A percentile compares a stretch with the other conserved stretches of the same genome.
Conservation (phyloP, 2,329 filamentous ascomycete genomes). For the Lecanosticta acicola region DNA sequence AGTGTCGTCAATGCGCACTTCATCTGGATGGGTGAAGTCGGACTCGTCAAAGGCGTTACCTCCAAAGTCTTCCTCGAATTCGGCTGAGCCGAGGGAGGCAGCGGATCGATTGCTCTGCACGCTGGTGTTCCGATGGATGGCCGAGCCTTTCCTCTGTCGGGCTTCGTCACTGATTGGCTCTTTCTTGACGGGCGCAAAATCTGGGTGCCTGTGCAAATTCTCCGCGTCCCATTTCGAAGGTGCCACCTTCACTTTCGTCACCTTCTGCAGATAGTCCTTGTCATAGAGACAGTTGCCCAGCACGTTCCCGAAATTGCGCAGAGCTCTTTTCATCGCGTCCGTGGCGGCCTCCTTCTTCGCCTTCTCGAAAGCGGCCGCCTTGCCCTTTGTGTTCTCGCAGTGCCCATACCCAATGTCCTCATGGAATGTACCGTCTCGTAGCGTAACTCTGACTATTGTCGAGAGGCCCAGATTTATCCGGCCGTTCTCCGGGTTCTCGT, state of each 20-base stretch:
- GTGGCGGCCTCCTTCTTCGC: conserved; percentile 98
- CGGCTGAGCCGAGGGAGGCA: conserved; percentile 31
- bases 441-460: conserved; percentile 81
- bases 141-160: conserved; percentile 11
- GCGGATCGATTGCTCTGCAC: conserved; percentile 33
- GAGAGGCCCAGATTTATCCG: conserved; percentile 82
- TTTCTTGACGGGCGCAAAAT: conserved; percentile 60
- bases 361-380: conserved; percentile 94
- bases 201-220: conserved; percentile 75
- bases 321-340: conserved; percentile 80
- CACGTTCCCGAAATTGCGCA: conserved; percentile 92
- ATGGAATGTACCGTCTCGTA: conserved; percentile 92
- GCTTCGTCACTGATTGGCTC: conserved; percentile 33
- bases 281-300: conserved; percentile 99
- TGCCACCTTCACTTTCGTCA: conserved; percentile 80
- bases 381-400: conserved; percentile 92
- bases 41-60: conserved; percentile 54
- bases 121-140: conserved; percentile 24
- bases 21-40: conserved; percentile 62
- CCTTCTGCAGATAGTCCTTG: conserved; percentile 83
- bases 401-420: conserved; percentile 97
- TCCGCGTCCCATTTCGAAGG: conserved; percentile 72
- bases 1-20: conserved; percentile 54
- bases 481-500: conserved; percentile 71
- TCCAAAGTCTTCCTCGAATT: conserved; percentile 53